These are phyloP conservation scores for Clavariopsis aquatica DNA, from an alignment of 495 filamentous ascomycete species.

Conservation along the genomic window DNA sequence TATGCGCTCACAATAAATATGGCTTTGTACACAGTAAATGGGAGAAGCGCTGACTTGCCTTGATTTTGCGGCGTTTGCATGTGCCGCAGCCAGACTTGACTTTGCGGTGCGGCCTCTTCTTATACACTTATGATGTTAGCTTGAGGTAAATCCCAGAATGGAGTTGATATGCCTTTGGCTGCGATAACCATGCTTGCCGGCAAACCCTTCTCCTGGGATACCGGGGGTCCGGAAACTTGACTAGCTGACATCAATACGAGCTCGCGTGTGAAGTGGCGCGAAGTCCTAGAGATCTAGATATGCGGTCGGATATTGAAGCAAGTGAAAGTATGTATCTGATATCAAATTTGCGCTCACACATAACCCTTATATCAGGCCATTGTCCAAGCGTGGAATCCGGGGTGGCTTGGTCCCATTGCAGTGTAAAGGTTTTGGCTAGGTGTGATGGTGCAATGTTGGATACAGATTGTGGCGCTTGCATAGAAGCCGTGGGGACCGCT, in stretches of 20 bases:
- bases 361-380: neutral
- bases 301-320: neutral
- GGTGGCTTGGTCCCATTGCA: neutral
- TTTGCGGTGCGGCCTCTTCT: constrained; percentile 28
- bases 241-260: neutral
- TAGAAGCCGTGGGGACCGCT: neutral
- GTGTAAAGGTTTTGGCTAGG: neutral
- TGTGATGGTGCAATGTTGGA: neutral
- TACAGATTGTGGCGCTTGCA: neutral
- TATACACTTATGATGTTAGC: constrained; percentile 17
- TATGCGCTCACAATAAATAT: no score
- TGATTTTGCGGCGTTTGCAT: constrained; percentile 29
- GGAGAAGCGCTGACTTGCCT: constrained; percentile 3
- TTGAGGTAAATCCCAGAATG: neutral
- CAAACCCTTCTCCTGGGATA: neutral
- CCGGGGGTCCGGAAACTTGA: neutral
- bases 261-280: neutral
- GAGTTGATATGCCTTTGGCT: constrained; percentile 6
- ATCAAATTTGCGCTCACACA: neutral
- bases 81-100: constrained; percentile 22
- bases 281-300: neutral
- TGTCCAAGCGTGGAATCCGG: neutral
- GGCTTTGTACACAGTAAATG: no score
- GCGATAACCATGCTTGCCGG: neutral
- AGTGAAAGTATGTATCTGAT: neutral